Percentiles rank a stretch among this genome's conserved stretches.
Evolutionary conservation across 345 rosid species (phyloP).

Genomic region (Citrus sinensis): DNA sequence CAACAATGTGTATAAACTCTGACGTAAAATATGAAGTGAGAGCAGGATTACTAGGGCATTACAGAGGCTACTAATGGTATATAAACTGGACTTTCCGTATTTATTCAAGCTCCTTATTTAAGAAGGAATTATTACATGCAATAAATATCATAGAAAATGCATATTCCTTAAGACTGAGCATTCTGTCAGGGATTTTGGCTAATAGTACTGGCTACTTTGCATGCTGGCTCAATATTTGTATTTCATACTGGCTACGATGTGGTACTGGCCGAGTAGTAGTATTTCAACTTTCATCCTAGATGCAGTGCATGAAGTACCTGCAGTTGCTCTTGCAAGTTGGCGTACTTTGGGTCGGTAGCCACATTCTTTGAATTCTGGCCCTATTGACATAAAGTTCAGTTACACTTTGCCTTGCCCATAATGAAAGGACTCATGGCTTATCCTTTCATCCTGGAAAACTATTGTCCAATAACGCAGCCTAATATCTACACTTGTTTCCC

Average conservation of each 20-base stretch:
- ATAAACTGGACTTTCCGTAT: neutral
- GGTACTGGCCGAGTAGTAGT: neutral
- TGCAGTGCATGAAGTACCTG: conserved; percentile 6
- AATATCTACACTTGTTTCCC: conserved; percentile 6
- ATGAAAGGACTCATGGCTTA: conserved; percentile 8
- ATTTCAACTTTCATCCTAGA: neutral
- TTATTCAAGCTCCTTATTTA: neutral
- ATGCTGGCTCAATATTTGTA: neutral
- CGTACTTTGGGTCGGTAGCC: conserved; percentile 6
- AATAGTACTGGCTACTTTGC: neutral
- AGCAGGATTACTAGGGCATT: neutral
- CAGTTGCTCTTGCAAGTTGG: conserved; percentile 11
- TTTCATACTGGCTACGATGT: neutral
- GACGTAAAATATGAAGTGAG: neutral
- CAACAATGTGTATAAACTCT: too few relatives aligned
- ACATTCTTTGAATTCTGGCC: neutral
- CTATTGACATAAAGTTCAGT: neutral
- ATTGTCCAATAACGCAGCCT: neutral
- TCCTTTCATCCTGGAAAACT: conserved; percentile 2
- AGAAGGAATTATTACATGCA: neutral
- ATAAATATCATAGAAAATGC: neutral
- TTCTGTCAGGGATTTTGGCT: neutral
- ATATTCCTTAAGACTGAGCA: neutral
- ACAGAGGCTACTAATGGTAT: neutral
- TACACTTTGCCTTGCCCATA: conserved; percentile 20